These are phyloP conservation scores for Dendryphion nanum DNA, from an alignment of 2,329 filamentous ascomycete genomes.

Conservation along the genomic window DNA sequence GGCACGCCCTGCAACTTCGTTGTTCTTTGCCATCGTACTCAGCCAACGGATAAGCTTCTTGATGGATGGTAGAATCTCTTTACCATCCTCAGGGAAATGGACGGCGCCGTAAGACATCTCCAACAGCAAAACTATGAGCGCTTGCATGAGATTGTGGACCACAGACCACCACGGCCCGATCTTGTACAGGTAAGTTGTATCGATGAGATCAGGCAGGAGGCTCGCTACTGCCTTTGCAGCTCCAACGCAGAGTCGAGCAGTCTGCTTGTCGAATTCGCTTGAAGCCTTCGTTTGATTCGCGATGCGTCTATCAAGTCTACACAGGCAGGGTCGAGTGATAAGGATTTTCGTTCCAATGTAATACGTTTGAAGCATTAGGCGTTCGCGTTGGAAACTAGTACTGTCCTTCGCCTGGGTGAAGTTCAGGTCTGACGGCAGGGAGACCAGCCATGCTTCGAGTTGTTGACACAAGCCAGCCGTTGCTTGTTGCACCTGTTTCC, in stretches of 20 bases:
- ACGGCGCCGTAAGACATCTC: constrained; percentile 30
- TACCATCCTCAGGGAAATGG: not conserved
- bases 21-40: constrained; percentile 12
- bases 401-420: not conserved
- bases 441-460: not conserved
- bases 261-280: not conserved
- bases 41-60: not conserved
- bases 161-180: constrained; percentile 40
- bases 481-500: constrained; percentile 32
- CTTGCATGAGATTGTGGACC: constrained; percentile 39
- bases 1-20: constrained; percentile 29
- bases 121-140: constrained; percentile 34
- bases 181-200: constrained; percentile 8
- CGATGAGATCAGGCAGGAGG: not conserved
- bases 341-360: constrained; percentile 35
- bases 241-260: not conserved
- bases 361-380: constrained; percentile 19
- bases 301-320: constrained; percentile 7
- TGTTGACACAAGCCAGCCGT: constrained; percentile 21
- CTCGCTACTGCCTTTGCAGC: not conserved
- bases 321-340: constrained; percentile 39
- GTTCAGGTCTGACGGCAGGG: not conserved
- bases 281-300: not conserved
- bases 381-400: constrained; percentile 8
- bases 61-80: not conserved